phyloP scores from a whole-genome alignment of 78 protist genomes.

The Anaeramoeba flamelloides region DNA sequence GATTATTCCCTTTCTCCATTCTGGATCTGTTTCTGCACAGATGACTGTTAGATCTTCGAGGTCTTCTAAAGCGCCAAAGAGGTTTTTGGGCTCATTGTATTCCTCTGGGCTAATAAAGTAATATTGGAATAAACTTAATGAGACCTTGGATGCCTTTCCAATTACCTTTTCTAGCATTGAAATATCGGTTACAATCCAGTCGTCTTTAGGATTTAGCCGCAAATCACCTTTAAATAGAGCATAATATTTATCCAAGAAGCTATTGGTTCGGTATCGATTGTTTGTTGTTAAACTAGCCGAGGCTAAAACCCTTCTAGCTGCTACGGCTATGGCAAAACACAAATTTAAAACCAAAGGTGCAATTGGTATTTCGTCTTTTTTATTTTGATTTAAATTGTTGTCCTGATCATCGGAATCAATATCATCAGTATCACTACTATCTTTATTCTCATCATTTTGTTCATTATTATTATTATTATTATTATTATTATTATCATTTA shows the following conservation, averaged over 20 bases:
- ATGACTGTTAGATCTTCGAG: neutral
- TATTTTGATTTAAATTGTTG: too few species aligned
- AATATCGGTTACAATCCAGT: neutral
- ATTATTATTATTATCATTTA: too few species aligned
- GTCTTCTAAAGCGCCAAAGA: neutral
- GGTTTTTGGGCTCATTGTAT: neutral
- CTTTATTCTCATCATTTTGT: too few species aligned
- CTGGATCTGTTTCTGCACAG: neutral
- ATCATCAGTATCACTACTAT: too few species aligned
- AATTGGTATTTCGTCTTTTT: neutral
- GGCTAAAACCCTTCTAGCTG: neutral
- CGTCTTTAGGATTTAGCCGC: neutral
- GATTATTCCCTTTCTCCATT: neutral
- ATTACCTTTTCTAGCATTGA: neutral
- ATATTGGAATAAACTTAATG: neutral
- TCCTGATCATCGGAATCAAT: too few species aligned
- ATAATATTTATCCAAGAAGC: neutral
- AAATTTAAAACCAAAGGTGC: neutral
- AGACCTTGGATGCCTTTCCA: neutral
- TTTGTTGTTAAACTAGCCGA: neutral
- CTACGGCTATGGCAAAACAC: neutral
- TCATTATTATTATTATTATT: too few species aligned
- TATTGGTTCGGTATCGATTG: neutral
- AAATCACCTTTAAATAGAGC: neutral
- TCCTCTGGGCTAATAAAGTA: neutral